Conservation (phyloP, 176 grass and related monocot genomes). For the Dactylis glomerata region DNA sequence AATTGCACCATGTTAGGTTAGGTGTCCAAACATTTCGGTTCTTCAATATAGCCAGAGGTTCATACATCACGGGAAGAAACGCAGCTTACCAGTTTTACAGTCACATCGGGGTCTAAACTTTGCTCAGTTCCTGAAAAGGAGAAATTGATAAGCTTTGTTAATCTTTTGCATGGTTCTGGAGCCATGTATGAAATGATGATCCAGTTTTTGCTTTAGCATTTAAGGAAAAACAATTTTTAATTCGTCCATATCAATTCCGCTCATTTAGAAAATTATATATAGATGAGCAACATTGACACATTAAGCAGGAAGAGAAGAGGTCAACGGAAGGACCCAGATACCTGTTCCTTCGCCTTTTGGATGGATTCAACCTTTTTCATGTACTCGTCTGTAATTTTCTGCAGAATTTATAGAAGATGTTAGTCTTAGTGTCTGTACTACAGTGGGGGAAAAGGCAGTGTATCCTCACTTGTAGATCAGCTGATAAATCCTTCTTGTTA, state of each 20-base stretch:
- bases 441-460: neutral
- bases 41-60: neutral
- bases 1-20: neutral
- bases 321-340: neutral
- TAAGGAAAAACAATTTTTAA: neutral
- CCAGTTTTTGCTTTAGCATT: neutral
- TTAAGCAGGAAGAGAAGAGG: neutral
- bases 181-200: neutral
- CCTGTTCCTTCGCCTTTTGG: conserved; percentile 75
- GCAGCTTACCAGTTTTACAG: conserved; percentile 5
- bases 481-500: conserved; percentile 78
- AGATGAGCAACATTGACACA: neutral
- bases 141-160: neutral
- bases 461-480: conserved; percentile 55
- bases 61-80: neutral
- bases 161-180: neutral
- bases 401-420: conserved; percentile 41
- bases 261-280: neutral
- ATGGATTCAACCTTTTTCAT: conserved; percentile 78
- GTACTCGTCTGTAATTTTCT: conserved; percentile 94
- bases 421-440: neutral
- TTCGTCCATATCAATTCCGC: neutral
- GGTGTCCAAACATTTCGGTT: neutral
- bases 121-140: conserved; percentile 51
- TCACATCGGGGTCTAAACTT: conserved; percentile 35